Evolutionary conservation across 2,329 filamentous ascomycete genomes (phyloP).

Genomic region (Pseudopyrenochaeta lycopersici): DNA sequence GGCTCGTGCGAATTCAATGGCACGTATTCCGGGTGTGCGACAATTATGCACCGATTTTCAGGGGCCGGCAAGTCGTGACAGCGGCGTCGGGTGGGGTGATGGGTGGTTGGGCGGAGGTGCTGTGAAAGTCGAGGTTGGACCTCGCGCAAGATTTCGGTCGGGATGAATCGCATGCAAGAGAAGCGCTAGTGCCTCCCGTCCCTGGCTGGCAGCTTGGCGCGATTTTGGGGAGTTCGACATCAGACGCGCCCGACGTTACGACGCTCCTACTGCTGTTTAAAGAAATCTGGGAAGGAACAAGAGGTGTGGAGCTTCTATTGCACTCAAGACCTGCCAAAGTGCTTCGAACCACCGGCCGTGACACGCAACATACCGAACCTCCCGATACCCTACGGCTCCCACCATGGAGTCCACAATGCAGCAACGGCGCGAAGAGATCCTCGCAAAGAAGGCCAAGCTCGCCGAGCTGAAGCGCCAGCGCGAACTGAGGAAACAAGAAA

Average conservation of each 20-base stretch:
- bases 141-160: slow-evolving; percentile 37
- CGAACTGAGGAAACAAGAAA: slow-evolving; percentile 81
- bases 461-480: slow-evolving; percentile 94
- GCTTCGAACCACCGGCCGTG: background rate
- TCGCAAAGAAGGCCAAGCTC: slow-evolving; percentile 96
- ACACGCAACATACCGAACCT: slow-evolving; percentile 2
- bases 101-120: slow-evolving; percentile 26
- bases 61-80: slow-evolving; percentile 24
- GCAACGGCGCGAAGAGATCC: slow-evolving; percentile 91
- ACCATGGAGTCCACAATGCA: slow-evolving; percentile 67
- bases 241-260: slow-evolving; percentile 8
- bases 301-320: background rate
- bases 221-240: slow-evolving; percentile 20
- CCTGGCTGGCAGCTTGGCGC: slow-evolving; percentile 37
- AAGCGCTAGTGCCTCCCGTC: slow-evolving; percentile 21
- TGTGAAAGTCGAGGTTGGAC: slow-evolving; percentile 39
- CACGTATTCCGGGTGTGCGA: slow-evolving; percentile 28
- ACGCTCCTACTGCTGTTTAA: background rate
- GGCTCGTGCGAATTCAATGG: slow-evolving; percentile 42
- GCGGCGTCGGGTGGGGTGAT: slow-evolving; percentile 32
- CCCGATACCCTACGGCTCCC: slow-evolving; percentile 11
- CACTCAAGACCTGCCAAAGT: background rate
- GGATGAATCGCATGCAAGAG: slow-evolving; percentile 14
- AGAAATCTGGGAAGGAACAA: background rate
- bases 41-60: slow-evolving; percentile 20